Base-by-base conservation (phyloP, 1,284 basidiomycete genomes). In the Ceratorhiza oryzae-sativae region DNA sequence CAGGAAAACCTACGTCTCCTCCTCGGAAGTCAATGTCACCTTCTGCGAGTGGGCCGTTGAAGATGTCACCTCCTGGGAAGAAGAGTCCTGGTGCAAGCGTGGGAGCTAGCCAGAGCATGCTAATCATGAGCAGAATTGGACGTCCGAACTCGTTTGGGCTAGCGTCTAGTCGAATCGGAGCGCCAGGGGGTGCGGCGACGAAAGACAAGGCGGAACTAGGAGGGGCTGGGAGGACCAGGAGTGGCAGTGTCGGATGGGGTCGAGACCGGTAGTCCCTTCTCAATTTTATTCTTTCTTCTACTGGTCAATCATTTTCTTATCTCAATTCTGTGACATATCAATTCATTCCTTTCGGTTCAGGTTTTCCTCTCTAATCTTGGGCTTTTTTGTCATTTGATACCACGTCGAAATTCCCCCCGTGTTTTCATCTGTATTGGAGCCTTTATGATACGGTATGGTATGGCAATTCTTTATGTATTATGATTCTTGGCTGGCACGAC, bases 381-480 rank as follows among this genome's bases (percentile, higher is more conserved):
- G 41, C 45, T 53, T 51, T 53, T 30, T 65, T 53, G 48, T 39
- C 46, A 53, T 51, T 42, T 59, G 58, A 59, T 59, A 59, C 58
- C 58, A 59, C 58, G 58, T 42, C 49, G 20, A 53, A 32, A 9
- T 53, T 49, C 55, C n/a, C n/a, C 23, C 41, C 62, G 62, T 65
- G 62, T 65, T 65, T 23, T 65, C 62, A 65, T 59, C 13, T 65
- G 62, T 65, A 65, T 65, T 41, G 62, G 36, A 65, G 62, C 62
- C 48, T 36, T 39, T 49, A 20, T 46, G 48, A 34, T 23, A 49
- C 18, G 42, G 42, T 45, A 45, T 45, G 42, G 42, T 45, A 45
- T 45, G 42, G 15, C 48, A n/a, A 51, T 18, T 36, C 12, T 20
- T 49, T 65, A 65, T 65, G 62, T 65, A 65, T 65, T 65, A 65